Base-by-base conservation (phyloP, 2,329 filamentous ascomycete species). In the Arthrobotrys entomopaga region DNA sequence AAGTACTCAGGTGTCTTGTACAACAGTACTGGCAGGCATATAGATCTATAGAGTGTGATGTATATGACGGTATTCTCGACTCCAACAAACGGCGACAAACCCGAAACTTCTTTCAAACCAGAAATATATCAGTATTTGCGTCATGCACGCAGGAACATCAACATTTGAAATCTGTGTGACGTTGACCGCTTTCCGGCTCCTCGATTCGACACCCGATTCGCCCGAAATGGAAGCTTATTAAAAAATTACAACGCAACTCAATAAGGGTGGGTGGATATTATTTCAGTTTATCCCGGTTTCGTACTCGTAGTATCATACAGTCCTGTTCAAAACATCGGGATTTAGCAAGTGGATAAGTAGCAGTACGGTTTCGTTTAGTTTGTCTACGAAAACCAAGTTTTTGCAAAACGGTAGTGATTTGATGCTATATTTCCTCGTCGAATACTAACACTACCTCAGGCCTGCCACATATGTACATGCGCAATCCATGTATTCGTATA, bases 161-260 rank as follows among this genome's bases (percentile, higher is more conserved):
- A 19, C 7, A 13, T 46, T 13, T 6, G 11, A 46, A 19, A 19
- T 46, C 16, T 3, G 13, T 46, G 2, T 46, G 42, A n/a, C 42
- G 2, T 46, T 13, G 42, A 46, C 16, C 46, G n/a, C 57, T 48
- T 60, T 15, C 46, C 58, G 58, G 50, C 34, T 38, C 34, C 29
- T 61, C 43, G 58, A 61, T 61, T 42, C 57, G 57, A 42, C 2
- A 8, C 57, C 42, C 1, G 10, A 16, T 19, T 1, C 22, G n/a
- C 46, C 46, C 19, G 19, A 50, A 50, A 50, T 11, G 19, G 46
- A 19, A 46, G 11, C 38, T 42, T 22, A 48, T 29, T 15, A 1
- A 42, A 16, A 40, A 19, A 11, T 19, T 56, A 16, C 60, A 65
- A 65, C 60, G 43, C 60, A 65, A 65, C 59, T 26, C 59, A 61